phyloP scores from a whole-genome alignment of 2,329 filamentous ascomycete species.

The Curvularia verruculosa region DNA sequence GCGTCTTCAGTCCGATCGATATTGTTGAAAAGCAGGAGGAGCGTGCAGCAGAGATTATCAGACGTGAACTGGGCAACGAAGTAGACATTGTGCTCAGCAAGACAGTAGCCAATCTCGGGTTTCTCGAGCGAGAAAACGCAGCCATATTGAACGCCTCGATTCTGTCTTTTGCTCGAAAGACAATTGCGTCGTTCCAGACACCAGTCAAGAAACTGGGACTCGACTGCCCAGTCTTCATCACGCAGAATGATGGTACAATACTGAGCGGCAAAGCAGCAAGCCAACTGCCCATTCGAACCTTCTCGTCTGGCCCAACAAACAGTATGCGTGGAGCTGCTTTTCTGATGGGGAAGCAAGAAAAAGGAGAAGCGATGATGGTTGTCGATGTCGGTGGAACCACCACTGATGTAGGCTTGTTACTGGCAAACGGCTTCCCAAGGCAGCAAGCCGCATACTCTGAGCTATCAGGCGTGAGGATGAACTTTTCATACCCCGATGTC shows the following conservation, averaged over 20 bases:
- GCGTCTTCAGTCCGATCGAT: constrained; percentile 66
- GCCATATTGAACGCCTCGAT: constrained; percentile 59
- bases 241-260: constrained; percentile 60
- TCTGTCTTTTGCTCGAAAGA: constrained; percentile 54
- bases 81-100: constrained; percentile 60
- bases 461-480: constrained; percentile 67
- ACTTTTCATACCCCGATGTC: constrained; percentile 61
- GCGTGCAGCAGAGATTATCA: constrained; percentile 56
- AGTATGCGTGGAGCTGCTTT: constrained; percentile 60
- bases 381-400: constrained; percentile 72
- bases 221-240: constrained; percentile 58
- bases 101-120: constrained; percentile 58
- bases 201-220: constrained; percentile 56
- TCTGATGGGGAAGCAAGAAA: constrained; percentile 39
- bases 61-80: constrained; percentile 51
- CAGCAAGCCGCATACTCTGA: constrained; percentile 68
- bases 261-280: constrained; percentile 55
- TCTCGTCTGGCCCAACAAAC: constrained; percentile 60
- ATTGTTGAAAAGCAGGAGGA: constrained; percentile 60
- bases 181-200: constrained; percentile 53
- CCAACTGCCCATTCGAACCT: constrained; percentile 58
- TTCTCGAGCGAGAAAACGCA: constrained; percentile 60
- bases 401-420: constrained; percentile 66
- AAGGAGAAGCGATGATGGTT: constrained; percentile 61
- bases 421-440: constrained; percentile 67